Conservation (phyloP, 352 stramenopile species). For the Pythium brassicae region DNA sequence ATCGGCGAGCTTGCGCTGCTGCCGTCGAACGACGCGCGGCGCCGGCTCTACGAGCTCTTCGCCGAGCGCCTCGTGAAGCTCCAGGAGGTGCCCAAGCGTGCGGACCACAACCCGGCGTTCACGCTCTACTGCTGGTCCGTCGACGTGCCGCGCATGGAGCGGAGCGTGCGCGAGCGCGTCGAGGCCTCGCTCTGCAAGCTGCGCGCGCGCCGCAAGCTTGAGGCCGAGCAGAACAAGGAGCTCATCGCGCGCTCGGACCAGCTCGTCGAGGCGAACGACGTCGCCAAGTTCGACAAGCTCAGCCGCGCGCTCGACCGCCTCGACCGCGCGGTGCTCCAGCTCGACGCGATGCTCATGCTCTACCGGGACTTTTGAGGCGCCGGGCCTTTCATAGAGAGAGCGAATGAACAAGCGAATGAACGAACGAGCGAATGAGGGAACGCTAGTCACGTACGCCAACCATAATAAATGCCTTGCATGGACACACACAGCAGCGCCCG, state of each 20-base stretch:
- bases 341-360: slow-evolving; percentile 87
- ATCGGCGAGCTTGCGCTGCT: slow-evolving; percentile 80
- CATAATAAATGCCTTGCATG: too few species aligned
- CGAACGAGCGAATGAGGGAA: too few species aligned
- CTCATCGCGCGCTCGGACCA: slow-evolving; percentile 85
- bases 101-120: slow-evolving; percentile 86
- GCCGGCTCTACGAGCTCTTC: slow-evolving; percentile 80
- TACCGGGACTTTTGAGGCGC: slow-evolving; percentile 71
- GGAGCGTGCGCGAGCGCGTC: slow-evolving; percentile 54
- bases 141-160: slow-evolving; percentile 63
- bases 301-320: slow-evolving; percentile 80
- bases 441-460: too few species aligned
- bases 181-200: slow-evolving; percentile 72
- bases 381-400: not conserved
- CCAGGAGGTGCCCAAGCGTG: slow-evolving; percentile 85
- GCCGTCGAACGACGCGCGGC: slow-evolving; percentile 75
- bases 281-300: slow-evolving; percentile 85
- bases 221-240: slow-evolving; percentile 86
- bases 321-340: slow-evolving; percentile 75
- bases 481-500: too few species aligned
- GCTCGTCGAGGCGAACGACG: slow-evolving; percentile 80
- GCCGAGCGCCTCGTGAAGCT: slow-evolving; percentile 71
- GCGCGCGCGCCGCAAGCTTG: slow-evolving; percentile 57
- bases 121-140: slow-evolving; percentile 87
- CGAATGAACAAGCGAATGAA: too few species aligned